These are phyloP conservation scores for Remersonia thermophila DNA, from an alignment of 2,329 filamentous ascomycete species.

Conservation along the genomic window DNA sequence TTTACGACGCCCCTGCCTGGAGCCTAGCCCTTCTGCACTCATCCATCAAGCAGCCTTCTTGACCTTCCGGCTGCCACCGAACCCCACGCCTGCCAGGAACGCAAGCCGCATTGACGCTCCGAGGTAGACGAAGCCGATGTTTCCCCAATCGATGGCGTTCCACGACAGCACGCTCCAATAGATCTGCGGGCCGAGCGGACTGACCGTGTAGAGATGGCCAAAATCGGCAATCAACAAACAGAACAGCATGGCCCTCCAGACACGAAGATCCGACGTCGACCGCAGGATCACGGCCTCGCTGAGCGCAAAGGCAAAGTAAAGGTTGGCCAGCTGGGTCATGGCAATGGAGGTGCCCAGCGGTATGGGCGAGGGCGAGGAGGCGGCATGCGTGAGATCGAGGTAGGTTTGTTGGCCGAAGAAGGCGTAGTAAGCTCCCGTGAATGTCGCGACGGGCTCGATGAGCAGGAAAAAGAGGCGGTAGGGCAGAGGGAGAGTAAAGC, in stretches of 20 bases:
- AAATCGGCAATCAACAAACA: constrained; percentile 63
- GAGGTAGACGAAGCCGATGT: constrained; percentile 57
- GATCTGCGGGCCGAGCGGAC: constrained; percentile 43
- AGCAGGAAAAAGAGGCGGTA: constrained; percentile 67
- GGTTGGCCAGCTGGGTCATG: constrained; percentile 63
- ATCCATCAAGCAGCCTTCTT: too few species aligned
- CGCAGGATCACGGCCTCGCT: constrained; percentile 68
- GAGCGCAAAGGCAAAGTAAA: constrained; percentile 65
- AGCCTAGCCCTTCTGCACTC: too few species aligned
- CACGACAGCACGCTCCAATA: constrained; percentile 51
- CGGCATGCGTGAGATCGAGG: constrained; percentile 49
- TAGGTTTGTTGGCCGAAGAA: constrained; percentile 43
- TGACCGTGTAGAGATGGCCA: constrained; percentile 59
- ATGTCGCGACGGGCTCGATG: constrained; percentile 49
- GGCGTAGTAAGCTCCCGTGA: constrained; percentile 40
- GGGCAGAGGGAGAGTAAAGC: constrained; percentile 40
- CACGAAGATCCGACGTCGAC: constrained; percentile 50
- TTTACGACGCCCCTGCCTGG: too few species aligned
- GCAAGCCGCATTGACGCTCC: constrained; percentile 47
- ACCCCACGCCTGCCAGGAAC: constrained; percentile 46
- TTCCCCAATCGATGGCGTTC: constrained; percentile 58
- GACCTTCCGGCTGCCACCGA: constrained; percentile 20
- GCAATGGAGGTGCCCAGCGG: constrained; percentile 53
- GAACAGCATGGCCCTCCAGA: constrained; percentile 58
- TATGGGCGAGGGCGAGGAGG: constrained; percentile 35